Base-by-base conservation (phyloP, 2,329 filamentous ascomycete genomes). In the Colletotrichum eleusines region DNA sequence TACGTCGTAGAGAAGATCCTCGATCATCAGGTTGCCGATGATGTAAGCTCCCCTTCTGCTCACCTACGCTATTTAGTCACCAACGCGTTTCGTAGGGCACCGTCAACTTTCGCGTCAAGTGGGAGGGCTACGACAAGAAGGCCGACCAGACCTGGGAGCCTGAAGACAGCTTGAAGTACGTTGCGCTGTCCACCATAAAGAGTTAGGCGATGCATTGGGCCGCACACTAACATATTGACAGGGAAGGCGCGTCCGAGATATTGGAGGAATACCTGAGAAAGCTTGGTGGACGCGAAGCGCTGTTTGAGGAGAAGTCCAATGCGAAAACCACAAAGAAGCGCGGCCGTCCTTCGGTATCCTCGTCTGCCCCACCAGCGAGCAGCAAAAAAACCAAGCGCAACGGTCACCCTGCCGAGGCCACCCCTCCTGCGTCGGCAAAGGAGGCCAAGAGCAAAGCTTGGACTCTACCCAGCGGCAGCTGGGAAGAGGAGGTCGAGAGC, bases 131-230 rank as follows among this genome's bases (percentile, higher is more conserved):
- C 72, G 88, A 92, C 0, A 87, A 90, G 72, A 89, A 90, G 72
- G 79, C 83, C 0, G 93, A 96, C 74, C 81, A 88, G 76, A 96
- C 93, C 0, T 95, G 92, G 93, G 93, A 96, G 77, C 90, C 92
- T 0, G 90, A 93, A 75, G 88, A 89, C 14, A 95, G 94, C 74
- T 82, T 94, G 71, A 80, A 74, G 88, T 90, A 80, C 70, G 85
- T 65, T 74, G 16, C 35, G 20, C 57, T 8, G 54, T 62, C 18
- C 26, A 23, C 40, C 44, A 62, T 2, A 9, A 20, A 9, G 33
- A 60, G 53, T 54, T 11, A 40, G n/a, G 14, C 16, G 23, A 51
- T 1, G n/a, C 28, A 46, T 57, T 50, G 46, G 26, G 16, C 46
- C 23, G 26, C 33, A 38, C 51, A n/a, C 38, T 67, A 20, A 65